Base-by-base conservation (phyloP, 352 stramenopile genomes). In the Globisporangium cylindrosporum region DNA sequence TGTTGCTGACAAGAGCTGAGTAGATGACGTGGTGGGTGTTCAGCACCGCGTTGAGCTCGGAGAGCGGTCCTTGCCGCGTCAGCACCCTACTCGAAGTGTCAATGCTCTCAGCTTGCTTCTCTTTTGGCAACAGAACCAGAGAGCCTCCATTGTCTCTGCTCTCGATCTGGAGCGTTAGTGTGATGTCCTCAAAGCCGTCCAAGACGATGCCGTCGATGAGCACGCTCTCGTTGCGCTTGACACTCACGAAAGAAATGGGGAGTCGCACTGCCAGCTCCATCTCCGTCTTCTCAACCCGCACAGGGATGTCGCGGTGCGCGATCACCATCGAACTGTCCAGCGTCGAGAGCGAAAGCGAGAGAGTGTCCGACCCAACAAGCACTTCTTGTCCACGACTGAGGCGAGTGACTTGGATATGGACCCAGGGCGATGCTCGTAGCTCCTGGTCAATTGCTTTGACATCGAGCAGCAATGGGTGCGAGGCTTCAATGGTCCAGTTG, bases 21-120 rank as follows among this genome's bases (percentile, higher is more conserved):
- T 73, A 73, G 24, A 73, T 18, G 25, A 69, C n/a, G 1, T 36
- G 41, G 20, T 65, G 62, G 32, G 12, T 49, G 18, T 22, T 25
- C 36, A 73, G 49, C n/a, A 68, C 15, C 2, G 41, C 32, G 18
- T 66, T 73, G 34, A 73, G 62, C 46, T 69, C 68, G 9, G 57
- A 73, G 3, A 66, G 46, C 27, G 63, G 10, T 46, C 68, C 68
- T 22, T 34, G 18, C 18, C 59, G 38, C 27, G 49, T 20, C 14
- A 64, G 15, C 18, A 51, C 7, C 8, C 18, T 51, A 9, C 18
- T 51, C 18, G 7, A 51, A 22, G 15, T 5, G 43, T 24, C 7
- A 22, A n/a, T 51, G 43, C 43, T 51, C 43, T 51, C 43, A 7
- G 10, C 10, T 20, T 49, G n/a, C n/a, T 29, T 46, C 1, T 10